Evolutionary conservation across 2,329 filamentous ascomycete genomes (phyloP).

Genomic region (Epicoccum sorghinum): DNA sequence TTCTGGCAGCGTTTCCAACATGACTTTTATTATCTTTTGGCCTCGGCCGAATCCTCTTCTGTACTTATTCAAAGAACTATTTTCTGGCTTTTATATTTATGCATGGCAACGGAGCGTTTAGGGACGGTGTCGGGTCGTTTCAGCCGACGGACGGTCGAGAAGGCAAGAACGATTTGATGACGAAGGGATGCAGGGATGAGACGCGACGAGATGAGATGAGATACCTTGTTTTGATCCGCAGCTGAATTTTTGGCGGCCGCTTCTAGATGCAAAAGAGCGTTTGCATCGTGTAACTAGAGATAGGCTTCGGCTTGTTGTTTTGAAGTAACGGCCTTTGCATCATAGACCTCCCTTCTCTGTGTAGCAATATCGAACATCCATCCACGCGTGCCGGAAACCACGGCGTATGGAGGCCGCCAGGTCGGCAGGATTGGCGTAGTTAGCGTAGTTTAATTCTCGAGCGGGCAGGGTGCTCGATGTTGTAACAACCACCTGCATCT

Average conservation of each 20-base stretch:
- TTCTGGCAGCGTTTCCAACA: slow-evolving; percentile 1
- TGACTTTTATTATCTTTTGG: neutral
- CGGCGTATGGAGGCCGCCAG: neutral
- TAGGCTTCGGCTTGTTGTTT: slow-evolving; percentile 1
- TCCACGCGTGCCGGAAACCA: neutral
- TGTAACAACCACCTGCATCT: no score
- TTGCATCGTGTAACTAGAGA: neutral
- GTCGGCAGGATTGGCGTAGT: neutral
- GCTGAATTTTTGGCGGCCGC: neutral
- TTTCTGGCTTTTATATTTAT: slow-evolving; percentile 8
- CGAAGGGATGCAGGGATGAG: neutral
- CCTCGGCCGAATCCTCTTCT: slow-evolving; percentile 1
- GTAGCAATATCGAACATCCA: neutral
- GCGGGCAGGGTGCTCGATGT: no score
- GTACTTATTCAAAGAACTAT: slow-evolving; percentile 3
- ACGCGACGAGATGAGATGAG: neutral
- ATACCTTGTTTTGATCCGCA: neutral
- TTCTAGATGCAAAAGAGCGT: slow-evolving; percentile 2
- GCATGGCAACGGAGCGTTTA: slow-evolving; percentile 11
- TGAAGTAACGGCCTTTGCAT: neutral
- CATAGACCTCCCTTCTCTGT: slow-evolving; percentile 9
- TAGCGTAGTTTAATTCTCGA: no score
- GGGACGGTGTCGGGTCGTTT: neutral
- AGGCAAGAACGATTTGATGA: slow-evolving; percentile 1
- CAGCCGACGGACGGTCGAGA: neutral